Conservation (phyloP, 2,329 filamentous ascomycete genomes). For the Amauroascus verrucosus region DNA sequence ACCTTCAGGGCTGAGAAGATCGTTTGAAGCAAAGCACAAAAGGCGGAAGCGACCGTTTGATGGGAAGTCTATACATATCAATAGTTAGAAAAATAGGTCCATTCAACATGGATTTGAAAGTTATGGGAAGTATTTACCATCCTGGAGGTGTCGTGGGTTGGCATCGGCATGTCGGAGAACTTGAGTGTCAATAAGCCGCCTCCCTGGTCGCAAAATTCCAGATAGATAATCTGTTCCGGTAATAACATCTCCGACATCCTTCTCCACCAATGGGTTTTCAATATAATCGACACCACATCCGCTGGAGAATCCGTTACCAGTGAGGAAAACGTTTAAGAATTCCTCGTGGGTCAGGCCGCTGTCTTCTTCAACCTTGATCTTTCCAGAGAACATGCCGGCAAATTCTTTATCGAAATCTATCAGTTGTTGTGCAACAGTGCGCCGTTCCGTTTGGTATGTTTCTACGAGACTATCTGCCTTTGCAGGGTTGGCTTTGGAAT, state of each 20-base stretch:
- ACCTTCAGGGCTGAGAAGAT: conserved; percentile 26
- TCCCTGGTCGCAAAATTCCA: conserved; percentile 28
- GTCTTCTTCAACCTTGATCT: conserved; percentile 24
- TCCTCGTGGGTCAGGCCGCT: conserved; percentile 26
- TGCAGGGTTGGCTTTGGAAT: conserved; percentile 2
- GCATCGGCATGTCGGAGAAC: conserved; percentile 32
- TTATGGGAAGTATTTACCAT: conserved; percentile 18
- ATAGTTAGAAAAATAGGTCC: background rate
- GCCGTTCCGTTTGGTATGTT: conserved; percentile 31
- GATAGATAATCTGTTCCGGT: conserved; percentile 27
- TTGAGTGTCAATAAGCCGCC: conserved; percentile 27
- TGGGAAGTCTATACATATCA: conserved; percentile 26
- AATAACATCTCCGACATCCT: conserved; percentile 21
- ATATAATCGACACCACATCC: conserved; percentile 33
- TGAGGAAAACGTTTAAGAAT: conserved; percentile 30
- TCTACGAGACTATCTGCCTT: conserved; percentile 24
- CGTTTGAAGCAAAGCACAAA: conserved; percentile 27
- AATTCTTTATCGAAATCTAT: conserved; percentile 34
- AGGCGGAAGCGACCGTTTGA: conserved; percentile 33
- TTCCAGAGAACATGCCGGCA: conserved; percentile 34
- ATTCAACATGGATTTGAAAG: background rate
- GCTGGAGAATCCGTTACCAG: conserved; percentile 31
- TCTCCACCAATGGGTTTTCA: conserved; percentile 24
- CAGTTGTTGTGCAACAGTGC: conserved; percentile 30
- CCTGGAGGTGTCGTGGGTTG: conserved; percentile 28